Base-by-base conservation (phyloP, 2,329 filamentous ascomycete species). In the Epichloe elymi region DNA sequence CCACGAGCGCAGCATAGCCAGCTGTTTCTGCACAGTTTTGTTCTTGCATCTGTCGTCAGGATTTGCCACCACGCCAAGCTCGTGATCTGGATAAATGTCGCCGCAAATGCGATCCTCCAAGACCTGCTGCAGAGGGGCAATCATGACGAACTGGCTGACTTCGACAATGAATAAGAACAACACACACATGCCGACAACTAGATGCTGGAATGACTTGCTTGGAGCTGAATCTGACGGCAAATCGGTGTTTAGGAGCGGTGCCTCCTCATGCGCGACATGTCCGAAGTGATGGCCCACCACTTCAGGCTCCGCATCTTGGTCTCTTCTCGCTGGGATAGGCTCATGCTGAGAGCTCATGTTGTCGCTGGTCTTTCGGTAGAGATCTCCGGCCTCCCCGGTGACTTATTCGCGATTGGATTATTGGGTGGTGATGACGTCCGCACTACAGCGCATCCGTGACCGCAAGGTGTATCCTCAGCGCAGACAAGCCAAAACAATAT, bases 71-170 rank as follows among this genome's bases (percentile, higher is more conserved):
- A 55, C 57, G 35, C 56, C 56, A 0, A 69, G 60, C 23, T 65
- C 57, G 43, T 69, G 61, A 2, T 69, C 63, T 5, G 73, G 70
- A 55, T 72, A 74, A 54, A 72, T 67, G 15, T 67, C 58, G 23
- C 72, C 71, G 60, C 78, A 81, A 43, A 78, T 70, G 44, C 79
- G 70, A 48, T 70, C 67, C 59, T 82, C 78, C 55, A 75, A 69
- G 48, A 80, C 68, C 49, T 73, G 71, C 47, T 70, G 73, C 43
- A 64, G 59, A 0, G 77, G 73, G 3, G 74, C 67, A 19, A 50
- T 67, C 55, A 61, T 65, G 50, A 64, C 59, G 51, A 58, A 64
- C 11, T 67, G 58, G 53, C 68, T 70, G 12, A 74, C 63, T 46
- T 72, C 70, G 48, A 73, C 55, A 41, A 75, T 55, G 48, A 75